These are phyloP conservation scores for Lentinula sp. DNA, from an alignment of 768 basidiomycete species.

Conservation along the genomic window DNA sequence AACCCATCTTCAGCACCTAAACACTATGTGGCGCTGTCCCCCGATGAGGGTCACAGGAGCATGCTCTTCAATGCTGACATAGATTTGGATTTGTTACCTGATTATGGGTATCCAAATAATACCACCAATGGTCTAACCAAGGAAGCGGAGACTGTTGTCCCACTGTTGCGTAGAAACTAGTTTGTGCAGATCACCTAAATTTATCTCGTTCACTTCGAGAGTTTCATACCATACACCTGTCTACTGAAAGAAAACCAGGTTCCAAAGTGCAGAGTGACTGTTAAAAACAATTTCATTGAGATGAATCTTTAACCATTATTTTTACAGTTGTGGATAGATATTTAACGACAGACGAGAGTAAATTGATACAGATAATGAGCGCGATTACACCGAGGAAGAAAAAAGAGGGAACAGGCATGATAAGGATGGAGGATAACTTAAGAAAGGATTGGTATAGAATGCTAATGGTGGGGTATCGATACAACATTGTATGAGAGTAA, in stretches of 20 bases:
- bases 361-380: background rate
- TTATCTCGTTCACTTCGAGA: no score
- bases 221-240: no score
- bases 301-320: no score
- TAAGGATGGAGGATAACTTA: background rate
- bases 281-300: no score
- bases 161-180: background rate
- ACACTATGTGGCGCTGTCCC: conserved; percentile 6
- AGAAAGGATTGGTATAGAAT: background rate
- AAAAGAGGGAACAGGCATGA: background rate
- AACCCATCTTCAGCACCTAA: background rate
- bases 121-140: background rate
- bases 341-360: background rate
- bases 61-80: background rate
- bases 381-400: background rate
- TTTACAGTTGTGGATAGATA: background rate
- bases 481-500: background rate
- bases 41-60: background rate
- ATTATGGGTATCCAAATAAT: background rate
- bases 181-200: background rate
- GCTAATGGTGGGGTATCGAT: background rate
- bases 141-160: background rate
- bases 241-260: no score
- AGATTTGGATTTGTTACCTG: background rate
- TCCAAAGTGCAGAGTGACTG: no score